A percentile compares a stretch with the other conserved stretches of the same genome.
Evolutionary conservation across 176 grass and related monocot genomes (phyloP).

Genomic region (Puccinellia tenuiflora): DNA sequence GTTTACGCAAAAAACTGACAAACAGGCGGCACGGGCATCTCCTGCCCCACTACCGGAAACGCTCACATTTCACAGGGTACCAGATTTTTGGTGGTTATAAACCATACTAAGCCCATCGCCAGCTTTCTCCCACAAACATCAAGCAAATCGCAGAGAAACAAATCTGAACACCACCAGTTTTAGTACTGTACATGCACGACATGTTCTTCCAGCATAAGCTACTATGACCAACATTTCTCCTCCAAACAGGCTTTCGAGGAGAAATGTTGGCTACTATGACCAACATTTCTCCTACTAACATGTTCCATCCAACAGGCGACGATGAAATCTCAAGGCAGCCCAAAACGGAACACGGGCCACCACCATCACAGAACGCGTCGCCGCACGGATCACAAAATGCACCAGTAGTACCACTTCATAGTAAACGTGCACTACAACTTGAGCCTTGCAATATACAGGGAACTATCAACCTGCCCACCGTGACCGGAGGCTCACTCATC

Average conservation of each 20-base stretch:
- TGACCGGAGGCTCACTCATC: slow-evolving; percentile 17
- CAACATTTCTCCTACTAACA: background rate
- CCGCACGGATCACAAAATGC: background rate
- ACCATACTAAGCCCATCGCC: too few relatives aligned
- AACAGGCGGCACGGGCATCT: background rate
- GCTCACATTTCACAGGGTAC: too few relatives aligned
- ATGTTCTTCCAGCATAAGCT: background rate
- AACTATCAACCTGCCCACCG: background rate
- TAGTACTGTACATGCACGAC: background rate
- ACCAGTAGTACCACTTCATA: background rate
- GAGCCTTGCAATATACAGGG: too few relatives aligned
- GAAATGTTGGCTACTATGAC: too few relatives aligned
- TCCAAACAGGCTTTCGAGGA: too few relatives aligned
- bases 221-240: too few relatives aligned
- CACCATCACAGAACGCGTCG: background rate
- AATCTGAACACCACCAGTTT: too few relatives aligned
- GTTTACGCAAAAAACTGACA: background rate
- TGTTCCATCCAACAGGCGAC: background rate
- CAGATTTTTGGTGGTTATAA: too few relatives aligned
- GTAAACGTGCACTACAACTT: background rate
- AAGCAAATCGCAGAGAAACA: too few relatives aligned
- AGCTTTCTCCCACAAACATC: too few relatives aligned
- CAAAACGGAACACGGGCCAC: background rate
- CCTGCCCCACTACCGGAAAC: too few relatives aligned
- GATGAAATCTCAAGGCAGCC: background rate